Evolutionary conservation across 164 flowering plant genomes (phyloP).

Genomic region (Cinnamomum chago): DNA sequence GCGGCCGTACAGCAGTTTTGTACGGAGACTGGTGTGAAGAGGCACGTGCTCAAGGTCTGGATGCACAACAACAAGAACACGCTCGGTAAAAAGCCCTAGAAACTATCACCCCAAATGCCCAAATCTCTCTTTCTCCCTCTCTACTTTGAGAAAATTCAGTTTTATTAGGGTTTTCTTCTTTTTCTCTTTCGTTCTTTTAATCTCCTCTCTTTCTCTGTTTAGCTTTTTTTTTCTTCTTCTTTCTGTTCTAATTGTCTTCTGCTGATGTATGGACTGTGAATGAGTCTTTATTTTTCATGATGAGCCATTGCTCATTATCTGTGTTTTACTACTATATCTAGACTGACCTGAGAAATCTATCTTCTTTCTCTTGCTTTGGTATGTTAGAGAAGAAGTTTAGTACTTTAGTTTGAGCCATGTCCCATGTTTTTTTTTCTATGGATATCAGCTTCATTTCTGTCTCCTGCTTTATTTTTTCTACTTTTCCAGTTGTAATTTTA

Average conservation of each 20-base stretch:
- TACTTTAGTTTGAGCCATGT: not conserved
- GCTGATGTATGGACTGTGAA: conserved; percentile 7
- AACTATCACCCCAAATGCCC: not conserved
- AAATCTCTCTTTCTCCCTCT: not conserved
- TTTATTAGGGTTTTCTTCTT: not conserved
- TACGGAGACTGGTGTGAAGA: conserved; percentile 37
- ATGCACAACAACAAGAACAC: conserved; percentile 89
- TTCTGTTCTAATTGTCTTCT: not conserved
- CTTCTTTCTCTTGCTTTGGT: not conserved
- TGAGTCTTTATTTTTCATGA: conserved; percentile 8
- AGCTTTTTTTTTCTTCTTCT: not conserved
- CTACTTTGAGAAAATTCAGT: not conserved
- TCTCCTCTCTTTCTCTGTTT: not conserved
- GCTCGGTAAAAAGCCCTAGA: conserved; percentile 67
- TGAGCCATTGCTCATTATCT: conserved; percentile 23
- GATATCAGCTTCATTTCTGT: not conserved
- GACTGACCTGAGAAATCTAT: not conserved
- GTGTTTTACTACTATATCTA: not conserved
- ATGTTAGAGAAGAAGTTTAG: not conserved
- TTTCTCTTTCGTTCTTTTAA: not conserved
- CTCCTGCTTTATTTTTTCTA: no score
- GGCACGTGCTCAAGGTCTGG: conserved; percentile 81
- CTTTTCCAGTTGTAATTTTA: conserved; percentile 1
- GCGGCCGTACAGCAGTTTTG: conserved; percentile 61
- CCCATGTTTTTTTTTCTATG: not conserved